phyloP scores from a whole-genome alignment of 148 eudicot genomes.

The Camellia sinensis region DNA sequence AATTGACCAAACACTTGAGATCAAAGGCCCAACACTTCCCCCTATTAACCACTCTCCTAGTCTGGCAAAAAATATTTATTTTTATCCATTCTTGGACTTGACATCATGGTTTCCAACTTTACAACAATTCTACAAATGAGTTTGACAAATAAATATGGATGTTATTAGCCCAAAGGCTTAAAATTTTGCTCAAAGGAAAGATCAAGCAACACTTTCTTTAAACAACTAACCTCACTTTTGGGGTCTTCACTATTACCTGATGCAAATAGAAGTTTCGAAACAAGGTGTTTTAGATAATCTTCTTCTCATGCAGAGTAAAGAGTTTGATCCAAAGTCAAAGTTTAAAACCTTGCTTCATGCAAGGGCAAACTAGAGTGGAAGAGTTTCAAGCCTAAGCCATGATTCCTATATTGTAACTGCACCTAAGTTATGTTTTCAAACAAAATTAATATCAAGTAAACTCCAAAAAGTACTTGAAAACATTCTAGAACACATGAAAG shows the following conservation, averaged over 20 bases:
- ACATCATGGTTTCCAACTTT: background rate
- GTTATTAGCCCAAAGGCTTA: background rate
- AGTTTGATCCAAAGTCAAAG: background rate
- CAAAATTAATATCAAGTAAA: background rate
- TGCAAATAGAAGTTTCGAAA: slow-evolving; percentile 2
- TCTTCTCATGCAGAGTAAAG: slow-evolving; percentile 3
- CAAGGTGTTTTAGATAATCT: background rate
- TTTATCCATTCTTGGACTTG: background rate
- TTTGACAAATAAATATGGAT: background rate
- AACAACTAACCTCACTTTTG: background rate
- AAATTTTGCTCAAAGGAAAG: background rate
- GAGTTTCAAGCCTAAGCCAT: slow-evolving; percentile 9
- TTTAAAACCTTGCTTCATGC: background rate
- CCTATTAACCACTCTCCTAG: background rate
- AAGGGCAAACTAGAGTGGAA: background rate
- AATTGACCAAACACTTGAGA: background rate
- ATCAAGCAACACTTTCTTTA: background rate
- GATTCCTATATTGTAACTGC: background rate
- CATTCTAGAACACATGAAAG: background rate
- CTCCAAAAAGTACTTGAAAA: background rate
- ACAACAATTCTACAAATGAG: background rate
- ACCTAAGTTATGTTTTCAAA: too few species aligned
- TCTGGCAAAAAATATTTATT: background rate
- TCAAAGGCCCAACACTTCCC: background rate
- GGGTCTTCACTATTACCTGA: background rate